Percentiles rank a stretch among this genome's conserved stretches.
These are phyloP conservation scores for Mycena chlorophos DNA, from an alignment of 768 basidiomycete genomes.

Conservation along the genomic window DNA sequence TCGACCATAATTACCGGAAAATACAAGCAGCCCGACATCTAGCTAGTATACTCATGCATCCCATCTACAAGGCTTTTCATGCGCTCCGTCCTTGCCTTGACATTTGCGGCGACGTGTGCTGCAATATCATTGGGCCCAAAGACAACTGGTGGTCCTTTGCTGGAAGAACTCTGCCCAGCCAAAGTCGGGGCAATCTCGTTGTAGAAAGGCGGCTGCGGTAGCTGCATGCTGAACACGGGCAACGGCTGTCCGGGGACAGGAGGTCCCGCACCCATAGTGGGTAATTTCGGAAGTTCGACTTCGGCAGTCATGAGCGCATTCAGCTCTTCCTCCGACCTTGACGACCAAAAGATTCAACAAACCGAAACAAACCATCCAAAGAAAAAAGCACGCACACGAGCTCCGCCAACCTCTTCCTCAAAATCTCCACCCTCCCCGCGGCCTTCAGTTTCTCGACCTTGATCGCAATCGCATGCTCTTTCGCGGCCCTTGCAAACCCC, in stretches of 20 bases:
- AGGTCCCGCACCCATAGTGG: not conserved
- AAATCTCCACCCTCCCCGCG: conserved; percentile 24
- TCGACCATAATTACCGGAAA: no score
- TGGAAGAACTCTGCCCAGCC: not conserved
- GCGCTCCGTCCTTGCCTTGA: not conserved
- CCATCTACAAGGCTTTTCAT: no score
- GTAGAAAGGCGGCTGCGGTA: not conserved
- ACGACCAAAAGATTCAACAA: not conserved
- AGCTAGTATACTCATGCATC: no score
- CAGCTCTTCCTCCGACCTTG: not conserved
- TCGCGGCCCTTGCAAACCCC: conserved; percentile 31
- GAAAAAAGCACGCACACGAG: conserved; percentile 17
- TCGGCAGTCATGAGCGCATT: not conserved
- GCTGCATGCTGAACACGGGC: not conserved
- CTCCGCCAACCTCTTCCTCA: conserved; percentile 27
- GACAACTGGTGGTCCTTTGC: not conserved
- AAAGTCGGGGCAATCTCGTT: not conserved
- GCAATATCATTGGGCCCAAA: not conserved
- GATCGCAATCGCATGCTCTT: conserved; percentile 29
- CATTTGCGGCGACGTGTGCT: not conserved
- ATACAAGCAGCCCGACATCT: no score
- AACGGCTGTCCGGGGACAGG: no score
- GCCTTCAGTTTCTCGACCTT: conserved; percentile 30
- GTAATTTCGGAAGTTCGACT: not conserved
- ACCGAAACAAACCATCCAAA: not conserved